A percentile compares a stretch with the other conserved stretches of the same genome.
Conservation (phyloP, 148 eudicot genomes). For the Drosera capensis region DNA sequence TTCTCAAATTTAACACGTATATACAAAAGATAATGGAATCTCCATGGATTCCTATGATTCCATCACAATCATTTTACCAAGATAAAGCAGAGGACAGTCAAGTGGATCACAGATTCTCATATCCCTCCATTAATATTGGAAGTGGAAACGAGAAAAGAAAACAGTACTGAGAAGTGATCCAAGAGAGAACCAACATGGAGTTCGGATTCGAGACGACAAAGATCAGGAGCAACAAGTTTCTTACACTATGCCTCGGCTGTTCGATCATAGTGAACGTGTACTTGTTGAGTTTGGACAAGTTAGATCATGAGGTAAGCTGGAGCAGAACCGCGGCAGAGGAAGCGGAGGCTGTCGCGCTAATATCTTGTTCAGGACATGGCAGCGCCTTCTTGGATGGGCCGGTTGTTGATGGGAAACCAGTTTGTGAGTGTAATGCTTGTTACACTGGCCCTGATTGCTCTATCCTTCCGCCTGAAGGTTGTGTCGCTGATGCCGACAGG, state of each 20-base stretch:
- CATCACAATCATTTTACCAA: too few species aligned
- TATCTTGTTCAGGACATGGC: conserved; percentile 55
- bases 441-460: conserved; percentile 47
- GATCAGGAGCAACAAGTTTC: too few species aligned
- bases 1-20: too few species aligned
- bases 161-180: too few species aligned
- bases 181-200: too few species aligned
- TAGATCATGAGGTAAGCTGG: conserved; percentile 17
- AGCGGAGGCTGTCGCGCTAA: conserved; percentile 43
- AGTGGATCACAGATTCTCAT: too few species aligned
- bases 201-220: too few species aligned
- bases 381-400: conserved; percentile 42
- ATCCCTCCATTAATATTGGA: too few species aligned
- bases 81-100: too few species aligned
- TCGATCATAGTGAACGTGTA: neutral
- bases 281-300: neutral
- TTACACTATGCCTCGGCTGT: neutral
- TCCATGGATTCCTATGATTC: too few species aligned
- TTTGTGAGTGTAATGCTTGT: conserved; percentile 48
- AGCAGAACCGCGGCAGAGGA: conserved; percentile 40
- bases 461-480: conserved; percentile 9
- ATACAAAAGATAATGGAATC: too few species aligned
- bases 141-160: too few species aligned
- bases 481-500: conserved; percentile 38
- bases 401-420: conserved; percentile 18